These are phyloP conservation scores for Gaultheria prostrata DNA, from an alignment of 148 eudicot species.

Conservation along the genomic window DNA sequence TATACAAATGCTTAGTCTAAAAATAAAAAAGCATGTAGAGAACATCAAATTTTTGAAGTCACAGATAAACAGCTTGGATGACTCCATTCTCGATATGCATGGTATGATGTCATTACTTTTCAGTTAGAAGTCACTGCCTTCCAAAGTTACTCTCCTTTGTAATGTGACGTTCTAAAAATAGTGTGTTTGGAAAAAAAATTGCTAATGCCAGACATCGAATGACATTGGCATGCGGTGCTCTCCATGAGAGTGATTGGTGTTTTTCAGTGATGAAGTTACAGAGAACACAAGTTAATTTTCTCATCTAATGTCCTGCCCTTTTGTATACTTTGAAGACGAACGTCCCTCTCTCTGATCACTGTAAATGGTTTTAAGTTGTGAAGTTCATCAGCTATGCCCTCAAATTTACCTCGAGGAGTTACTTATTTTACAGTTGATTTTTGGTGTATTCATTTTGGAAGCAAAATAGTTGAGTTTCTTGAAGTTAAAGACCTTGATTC, in stretches of 20 bases:
- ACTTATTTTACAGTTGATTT: not conserved
- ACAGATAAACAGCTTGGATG: constrained; percentile 52
- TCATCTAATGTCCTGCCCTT: not conserved
- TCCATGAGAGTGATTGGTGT: not conserved
- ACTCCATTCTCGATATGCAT: constrained; percentile 66
- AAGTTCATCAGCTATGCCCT: not conserved
- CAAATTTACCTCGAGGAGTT: not conserved
- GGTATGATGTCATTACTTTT: constrained; percentile 32
- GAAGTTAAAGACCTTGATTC: not conserved
- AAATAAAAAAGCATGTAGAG: constrained; percentile 68
- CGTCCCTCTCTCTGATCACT: not conserved
- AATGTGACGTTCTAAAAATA: not conserved
- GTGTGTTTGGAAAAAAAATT: not conserved
- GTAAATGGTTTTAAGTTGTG: not conserved
- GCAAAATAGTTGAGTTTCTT: not conserved
- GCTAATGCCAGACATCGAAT: not conserved
- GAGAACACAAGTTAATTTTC: not conserved
- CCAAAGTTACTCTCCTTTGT: not conserved
- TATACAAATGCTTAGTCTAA: constrained; percentile 43
- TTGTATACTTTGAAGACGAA: not conserved
- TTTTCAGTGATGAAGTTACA: not conserved
- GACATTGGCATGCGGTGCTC: not conserved
- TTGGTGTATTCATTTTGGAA: not conserved
- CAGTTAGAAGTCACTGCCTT: not conserved
- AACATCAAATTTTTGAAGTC: constrained; percentile 48